Evolutionary conservation across 2,329 filamentous ascomycete species (phyloP), one percentile per base, ranked within the genome.

Genomic region (Fusarium oligoseptatum): DNA sequence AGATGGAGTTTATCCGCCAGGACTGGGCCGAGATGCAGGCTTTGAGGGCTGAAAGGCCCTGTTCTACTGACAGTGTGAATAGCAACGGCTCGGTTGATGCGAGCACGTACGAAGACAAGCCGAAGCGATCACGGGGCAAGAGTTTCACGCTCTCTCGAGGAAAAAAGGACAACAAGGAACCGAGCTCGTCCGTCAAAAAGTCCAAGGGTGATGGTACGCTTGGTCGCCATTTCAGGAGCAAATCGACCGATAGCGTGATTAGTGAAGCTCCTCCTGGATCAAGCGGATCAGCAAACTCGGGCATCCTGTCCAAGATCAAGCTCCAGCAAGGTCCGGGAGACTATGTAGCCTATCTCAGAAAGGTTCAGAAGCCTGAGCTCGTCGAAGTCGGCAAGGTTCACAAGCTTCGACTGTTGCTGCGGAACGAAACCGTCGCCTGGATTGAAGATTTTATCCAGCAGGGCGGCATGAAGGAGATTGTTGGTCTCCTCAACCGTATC

Each of bases 381-480:
- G 92, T 98, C 11, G 96, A 98, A 82, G 94, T 98, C n/a, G 95
- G 95, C 52, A 96, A 97, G 81, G 85, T 99, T 39, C 97, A 98
- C 85, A 98, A 98, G 84, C 88, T 99, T 55, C 91, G 96, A 15
- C 88, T 98, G 22, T 85, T 98, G 62, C 88, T 99, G 63, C 92
- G 97, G 20, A 98, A 98, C 79, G 97, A 99, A 85, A 97, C 96
- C 0, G 95, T 99, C 7, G 91, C 93, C 14, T 99, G 97, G 97
- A 97, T 97, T 4, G 95, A 98, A 80, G 90, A 92, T 14, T 99
- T 98, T 81, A 94, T 98, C 77, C 89, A 91, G 45, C 92, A 95
- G 73, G 95, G 94, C 17, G 97, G 97, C 22, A 97, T 98, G 95
- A 90, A 93, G 75, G 95, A 98, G 82, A 94, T 98, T 72, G 93